Base-by-base conservation (phyloP, 2,329 filamentous ascomycete genomes). In the Sclerotinia nivalis region DNA sequence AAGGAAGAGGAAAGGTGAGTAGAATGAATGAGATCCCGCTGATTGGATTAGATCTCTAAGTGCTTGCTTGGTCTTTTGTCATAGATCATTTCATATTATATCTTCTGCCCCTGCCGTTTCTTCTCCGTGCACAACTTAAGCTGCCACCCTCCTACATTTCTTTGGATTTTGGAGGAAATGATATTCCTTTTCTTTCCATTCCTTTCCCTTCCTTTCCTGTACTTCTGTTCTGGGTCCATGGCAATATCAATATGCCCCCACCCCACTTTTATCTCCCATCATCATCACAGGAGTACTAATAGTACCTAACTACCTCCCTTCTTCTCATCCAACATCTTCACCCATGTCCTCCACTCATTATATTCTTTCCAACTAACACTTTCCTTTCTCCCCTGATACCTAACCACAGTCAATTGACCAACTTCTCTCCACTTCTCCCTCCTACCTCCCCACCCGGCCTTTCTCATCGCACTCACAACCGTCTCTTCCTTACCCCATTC, bases 401-500 rank as follows among this genome's bases (percentile, higher is more conserved):
- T 86, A 69, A 94, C 89, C 2, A 96, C 88, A 75, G 89, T 89
- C 79, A 72, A 84, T 65, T 92, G 88, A 28, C 80, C 82, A 4
- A 97, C 88, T 71, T 93, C 89, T 74, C 86, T 86, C 95, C 94
- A 98, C 54, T 87, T 85, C 67, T 83, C 82, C 76, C 77, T 82
- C 58, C 82, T 80, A 0, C 93, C 93, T 70, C 86, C 86, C 94
- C 94, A 99, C 1, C 96, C 96, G 0, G 94, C 94, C 84, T 99
- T 99, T 71, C 93, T 86, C 90, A 97, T 96, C 78, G 98, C 82
- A 80, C 92, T 96, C 68, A 93, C 86, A 3, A 99, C 80, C 0
- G 95, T 92, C 84, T 98, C 93, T 79, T 98, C 94, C 80, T 96
- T 94, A 15, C 87, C 92, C 96, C 96, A 99, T 22, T 93, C 94